Evolutionary conservation across 2,329 filamentous ascomycete species (phyloP), one percentile per base, ranked within the genome.

Genomic region (Thielaviopsis populi): DNA sequence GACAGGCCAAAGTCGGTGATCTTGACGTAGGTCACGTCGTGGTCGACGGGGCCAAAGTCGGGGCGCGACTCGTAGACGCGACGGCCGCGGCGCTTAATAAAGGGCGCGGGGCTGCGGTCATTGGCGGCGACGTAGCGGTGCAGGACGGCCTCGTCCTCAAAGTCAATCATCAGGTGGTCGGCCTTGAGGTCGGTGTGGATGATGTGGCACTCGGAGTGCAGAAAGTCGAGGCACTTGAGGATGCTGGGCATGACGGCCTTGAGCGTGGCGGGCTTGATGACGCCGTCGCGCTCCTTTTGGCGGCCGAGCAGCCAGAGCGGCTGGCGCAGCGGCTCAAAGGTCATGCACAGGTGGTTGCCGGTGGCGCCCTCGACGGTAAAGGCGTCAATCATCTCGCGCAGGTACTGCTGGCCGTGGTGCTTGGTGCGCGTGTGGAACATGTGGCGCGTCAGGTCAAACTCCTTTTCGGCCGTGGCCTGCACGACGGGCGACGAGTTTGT

Each of bases 131-230:
- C 68, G 58, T 70, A 71, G 19, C 68, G 63, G 2, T 70, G 59
- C 0, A 72, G 66, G 10, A 71, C 67, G 10, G 50, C 24, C 0
- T 60, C 22, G 60, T 69, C 68, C 43, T 71, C 70, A 46, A 65
- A 62, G 60, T 67, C 63, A 37, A 65, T 61, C 61, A 65, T 67
- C 42, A 65, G 60, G 54, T 72, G 69, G 67, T 75, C 74, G 1
- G 69, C 69, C 62, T 77, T 77, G 64, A 79, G 75, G 58, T 78
- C 75, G 73, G 74, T 78, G 68, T 79, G 77, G 24, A 77, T 71
- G 64, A 79, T 68, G 42, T 74, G 73, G 69, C 73, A 74, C 67
- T 77, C 73, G 3, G 70, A 72, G 67, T 78, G 76, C 46, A 78
- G 67, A 37, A 69, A 72, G 58, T 78, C 74, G 3, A 78, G 71